These are phyloP conservation scores for Fusarium begoniae DNA, from an alignment of 2,329 filamentous ascomycete species.

Conservation along the genomic window DNA sequence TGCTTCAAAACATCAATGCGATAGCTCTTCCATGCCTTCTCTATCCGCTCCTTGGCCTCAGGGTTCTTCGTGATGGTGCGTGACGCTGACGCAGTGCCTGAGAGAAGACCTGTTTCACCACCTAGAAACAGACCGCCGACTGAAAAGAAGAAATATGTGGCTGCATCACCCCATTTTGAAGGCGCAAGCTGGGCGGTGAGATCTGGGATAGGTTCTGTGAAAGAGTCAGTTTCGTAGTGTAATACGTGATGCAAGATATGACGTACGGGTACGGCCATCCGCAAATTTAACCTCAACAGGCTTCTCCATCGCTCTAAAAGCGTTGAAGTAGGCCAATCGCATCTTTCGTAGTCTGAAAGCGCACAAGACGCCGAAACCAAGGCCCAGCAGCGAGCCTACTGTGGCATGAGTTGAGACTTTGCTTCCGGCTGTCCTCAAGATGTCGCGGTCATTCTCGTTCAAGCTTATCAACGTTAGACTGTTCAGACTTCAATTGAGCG, in stretches of 20 bases:
- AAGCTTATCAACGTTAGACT: neutral
- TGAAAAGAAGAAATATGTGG: neutral
- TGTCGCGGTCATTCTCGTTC: neutral
- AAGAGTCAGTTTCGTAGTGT: too few relatives aligned
- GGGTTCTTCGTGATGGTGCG: neutral
- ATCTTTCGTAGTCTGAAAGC: neutral
- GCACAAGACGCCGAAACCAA: neutral
- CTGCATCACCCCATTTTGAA: neutral
- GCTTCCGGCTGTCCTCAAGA: neutral
- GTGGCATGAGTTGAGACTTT: neutral
- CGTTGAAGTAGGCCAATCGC: conserved; percentile 9
- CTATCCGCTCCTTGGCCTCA: neutral
- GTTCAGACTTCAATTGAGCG: too few relatives aligned
- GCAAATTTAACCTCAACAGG: neutral
- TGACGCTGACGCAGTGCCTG: neutral
- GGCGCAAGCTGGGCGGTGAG: neutral
- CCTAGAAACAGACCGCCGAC: neutral
- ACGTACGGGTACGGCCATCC: neutral
- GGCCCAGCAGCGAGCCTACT: neutral
- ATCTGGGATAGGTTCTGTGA: neutral
- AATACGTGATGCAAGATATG: too few relatives aligned
- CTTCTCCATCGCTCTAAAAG: neutral
- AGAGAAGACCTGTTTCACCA: neutral
- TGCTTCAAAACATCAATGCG: conserved; percentile 5
- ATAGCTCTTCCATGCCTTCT: neutral